Evolutionary conservation across 2,329 filamentous ascomycete species (phyloP), one percentile per base, ranked within the genome.

Genomic region (Colletotrichum sp.): DNA sequence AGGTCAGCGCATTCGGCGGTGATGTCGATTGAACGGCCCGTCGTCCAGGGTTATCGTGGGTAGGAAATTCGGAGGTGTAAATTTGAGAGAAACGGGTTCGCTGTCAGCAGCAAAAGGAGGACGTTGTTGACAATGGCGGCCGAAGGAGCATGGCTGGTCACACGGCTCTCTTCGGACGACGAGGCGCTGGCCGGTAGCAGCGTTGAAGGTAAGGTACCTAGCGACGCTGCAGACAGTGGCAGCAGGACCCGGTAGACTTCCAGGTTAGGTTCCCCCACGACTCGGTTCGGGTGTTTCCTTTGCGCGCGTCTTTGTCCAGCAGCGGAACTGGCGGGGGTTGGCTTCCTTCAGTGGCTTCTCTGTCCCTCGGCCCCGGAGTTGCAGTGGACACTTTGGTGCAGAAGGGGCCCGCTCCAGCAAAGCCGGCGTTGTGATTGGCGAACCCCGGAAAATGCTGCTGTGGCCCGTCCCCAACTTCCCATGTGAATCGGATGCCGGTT

Each of bases 321-420:
- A 39, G 30, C 62, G 43, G 43, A 52, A 22, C 43, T 22, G 43
- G 43, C 43, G 22, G 43, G 43, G 43, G 43, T 52, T 25, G 43
- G 43, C n/a, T 52, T 52, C 43, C 43, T 52, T 52, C 43, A 52
- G n/a, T 67, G 55, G 66, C 36, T 58, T 71, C 22, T 68, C 73
- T 75, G 13, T 73, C 70, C 73, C 73, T 75, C 73, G 73, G 73
- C 73, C 73, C 73, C 73, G 65, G 70, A 75, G 64, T 75, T 32
- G n/a, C 58, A 36, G 64, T 64, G 73, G 64, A 58, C 64, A 75
- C 36, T 64, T 43, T 52, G 64, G 70, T 72, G 56, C 34, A 43
- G 25, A 48, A 30, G 13, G 43, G 67, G 34, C 67, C 55, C 34
- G 28, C 56, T 43, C 73, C 73, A 68, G 28, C 36, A 12, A 48